phyloP scores from a whole-genome alignment of 1,284 basidiomycete species.

The Cutaneotrichosporon dermatis region DNA sequence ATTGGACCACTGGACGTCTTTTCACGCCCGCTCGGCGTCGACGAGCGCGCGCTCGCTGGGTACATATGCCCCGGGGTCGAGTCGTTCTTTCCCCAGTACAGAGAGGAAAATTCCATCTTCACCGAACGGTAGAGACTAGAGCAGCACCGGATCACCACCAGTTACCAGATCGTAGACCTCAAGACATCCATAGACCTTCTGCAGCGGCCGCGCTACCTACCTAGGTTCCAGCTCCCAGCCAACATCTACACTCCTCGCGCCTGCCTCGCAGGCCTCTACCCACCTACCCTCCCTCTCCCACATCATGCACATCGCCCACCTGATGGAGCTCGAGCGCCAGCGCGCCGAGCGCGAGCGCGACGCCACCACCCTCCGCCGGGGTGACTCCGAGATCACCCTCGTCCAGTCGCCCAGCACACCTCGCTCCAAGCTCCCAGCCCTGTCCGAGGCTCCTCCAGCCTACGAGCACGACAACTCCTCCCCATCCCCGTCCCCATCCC shows the following conservation, averaged over 20 bases:
- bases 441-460: not conserved
- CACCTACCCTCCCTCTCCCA: not conserved
- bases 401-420: not conserved
- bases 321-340: not conserved
- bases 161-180: no score
- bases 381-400: not conserved
- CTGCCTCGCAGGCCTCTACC: no score
- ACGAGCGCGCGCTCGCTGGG: not conserved
- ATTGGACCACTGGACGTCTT: not conserved
- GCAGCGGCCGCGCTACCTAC: no score
- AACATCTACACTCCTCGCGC: no score
- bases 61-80: not conserved
- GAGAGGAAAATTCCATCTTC: no score
- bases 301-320: not conserved
- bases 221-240: no score
- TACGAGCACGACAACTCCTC: not conserved
- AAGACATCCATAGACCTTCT: no score
- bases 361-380: not conserved
- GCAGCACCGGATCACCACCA: no score
- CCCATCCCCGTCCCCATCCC: not conserved
- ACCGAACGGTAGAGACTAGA: no score
- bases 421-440: no score
- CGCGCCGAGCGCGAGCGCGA: not conserved
- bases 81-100: no score
- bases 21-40: not conserved